These are phyloP conservation scores for Chrysoporthe cubensis DNA, from an alignment of 2,329 filamentous ascomycete genomes.

Conservation along the genomic window DNA sequence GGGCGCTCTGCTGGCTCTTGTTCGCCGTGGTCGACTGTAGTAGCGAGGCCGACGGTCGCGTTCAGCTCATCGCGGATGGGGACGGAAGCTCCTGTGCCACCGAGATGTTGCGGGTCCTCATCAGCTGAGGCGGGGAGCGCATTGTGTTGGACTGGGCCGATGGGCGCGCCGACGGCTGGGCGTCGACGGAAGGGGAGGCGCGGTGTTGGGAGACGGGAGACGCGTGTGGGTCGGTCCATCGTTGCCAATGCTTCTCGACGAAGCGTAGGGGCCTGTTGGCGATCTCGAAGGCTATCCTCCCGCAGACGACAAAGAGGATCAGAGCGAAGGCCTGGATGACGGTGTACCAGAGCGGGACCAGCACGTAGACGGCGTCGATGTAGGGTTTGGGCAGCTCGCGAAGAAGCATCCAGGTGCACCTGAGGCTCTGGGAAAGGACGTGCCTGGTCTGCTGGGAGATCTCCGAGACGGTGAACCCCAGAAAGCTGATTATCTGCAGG, in stretches of 20 bases:
- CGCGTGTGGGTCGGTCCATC: conserved; percentile 22
- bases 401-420: conserved; percentile 25
- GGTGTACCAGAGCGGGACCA: conserved; percentile 21
- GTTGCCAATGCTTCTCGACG: background rate
- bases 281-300: conserved; percentile 4
- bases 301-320: conserved; percentile 11
- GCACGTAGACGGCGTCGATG: conserved; percentile 16
- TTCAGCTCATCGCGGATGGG: background rate
- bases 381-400: conserved; percentile 22
- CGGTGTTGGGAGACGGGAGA: conserved; percentile 26
- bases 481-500: conserved; percentile 33
- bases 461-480: conserved; percentile 33
- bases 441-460: conserved; percentile 16
- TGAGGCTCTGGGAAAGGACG: conserved; percentile 11
- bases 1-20: conserved; percentile 3
- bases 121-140: background rate
- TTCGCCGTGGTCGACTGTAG: background rate
- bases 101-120: background rate
- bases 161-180: conserved; percentile 26
- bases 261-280: background rate
- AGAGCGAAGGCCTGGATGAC: conserved; percentile 19
- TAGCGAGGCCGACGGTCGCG: background rate
- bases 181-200: conserved; percentile 25
- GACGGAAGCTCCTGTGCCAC: background rate
- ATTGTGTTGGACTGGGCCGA: conserved; percentile 24